A percentile compares a stretch with the other conserved stretches of the same genome.
phyloP scores from a whole-genome alignment of 306 rosid species.

The Potentilla sterilis region DNA sequence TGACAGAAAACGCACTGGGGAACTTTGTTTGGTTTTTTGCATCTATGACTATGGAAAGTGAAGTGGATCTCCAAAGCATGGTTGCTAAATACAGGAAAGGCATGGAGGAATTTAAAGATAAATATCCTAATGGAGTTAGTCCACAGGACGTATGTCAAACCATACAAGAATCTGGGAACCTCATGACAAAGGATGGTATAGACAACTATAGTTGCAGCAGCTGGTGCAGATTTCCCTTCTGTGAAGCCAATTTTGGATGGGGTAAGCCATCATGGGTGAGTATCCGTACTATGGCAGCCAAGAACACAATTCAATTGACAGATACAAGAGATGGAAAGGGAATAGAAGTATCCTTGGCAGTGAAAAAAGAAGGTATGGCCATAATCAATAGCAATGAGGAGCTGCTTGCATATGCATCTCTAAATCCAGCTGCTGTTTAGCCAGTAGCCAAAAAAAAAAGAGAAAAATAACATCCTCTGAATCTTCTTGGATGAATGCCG shows the following conservation, averaged over 20 bases:
- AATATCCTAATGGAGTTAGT: slow-evolving; percentile 4
- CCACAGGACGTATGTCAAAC: not conserved
- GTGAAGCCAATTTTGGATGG: slow-evolving; percentile 6
- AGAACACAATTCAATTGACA: not conserved
- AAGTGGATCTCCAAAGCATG: not conserved
- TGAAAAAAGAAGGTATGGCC: slow-evolving; percentile 15
- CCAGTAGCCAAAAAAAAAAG: not conserved
- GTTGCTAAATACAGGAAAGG: slow-evolving; percentile 2
- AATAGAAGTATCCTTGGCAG: not conserved
- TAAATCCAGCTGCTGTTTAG: slow-evolving; percentile 4
- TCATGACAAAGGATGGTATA: slow-evolving; percentile 6
- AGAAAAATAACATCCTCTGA: not conserved
- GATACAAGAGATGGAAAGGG: not conserved
- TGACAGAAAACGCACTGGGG: not conserved
- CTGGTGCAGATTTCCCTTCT: slow-evolving; percentile 16
- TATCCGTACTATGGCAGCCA: not conserved
- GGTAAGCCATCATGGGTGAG: slow-evolving; percentile 8
- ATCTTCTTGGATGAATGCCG: not conserved
- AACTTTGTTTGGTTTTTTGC: slow-evolving; percentile 10
- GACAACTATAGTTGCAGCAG: slow-evolving; percentile 5
- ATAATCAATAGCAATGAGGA: not conserved
- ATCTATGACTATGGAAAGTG: not conserved
- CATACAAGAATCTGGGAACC: not conserved
- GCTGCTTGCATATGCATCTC: slow-evolving; percentile 6
- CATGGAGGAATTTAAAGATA: not conserved